Evolutionary conservation across 495 filamentous ascomycete species (phyloP), one percentile per base, ranked within the genome.

Genomic region (Neurospora pannonica): DNA sequence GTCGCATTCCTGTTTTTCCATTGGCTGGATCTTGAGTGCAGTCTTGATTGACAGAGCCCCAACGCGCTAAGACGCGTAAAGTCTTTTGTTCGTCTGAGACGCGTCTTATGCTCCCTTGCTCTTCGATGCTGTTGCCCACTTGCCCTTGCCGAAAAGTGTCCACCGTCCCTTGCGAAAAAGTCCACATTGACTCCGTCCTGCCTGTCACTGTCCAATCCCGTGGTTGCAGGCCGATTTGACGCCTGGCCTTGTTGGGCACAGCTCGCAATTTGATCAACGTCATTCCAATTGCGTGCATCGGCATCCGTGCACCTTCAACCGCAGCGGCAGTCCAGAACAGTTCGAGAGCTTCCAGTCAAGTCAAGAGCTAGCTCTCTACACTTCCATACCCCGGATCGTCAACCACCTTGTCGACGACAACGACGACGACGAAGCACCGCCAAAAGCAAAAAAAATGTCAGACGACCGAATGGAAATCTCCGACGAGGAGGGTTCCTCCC

Each of bases 401-500:
- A 72, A 9, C 70, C 13, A 31, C 24, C 54, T 36, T 38, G 46
- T 72, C 46, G 15, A 19, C 39, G 37, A 38, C 62, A 1, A 21
- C 31, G 19, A 24, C 75, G 70, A 40, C 42, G 28, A 28, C 70
- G n/a, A 38, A 43, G 15, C 31, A 17, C n/a, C 54, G 24, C 8
- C 37, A 15, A 60, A 43, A 46, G 17, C 1, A 34, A 39, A 34
- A 1, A 34, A 39, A 34, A 80, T 81, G 80, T 67, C 77, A 38
- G 76, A 79, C 76, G 28, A 76, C 70, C 43, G 34, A 19, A 71
- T 75, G 17, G 73, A 76, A 72, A 77, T 71, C 60, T 76, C 78
- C 46, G 82, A 81, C 40, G 89, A 92, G 72, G 86, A 88, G 6
- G 92, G 94, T 76, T 87, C 91, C 72, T 88, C 94, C 48, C 72